Base-by-base conservation (phyloP, 1,284 basidiomycete genomes). In the Ceratorhiza oryzae-sativae region DNA sequence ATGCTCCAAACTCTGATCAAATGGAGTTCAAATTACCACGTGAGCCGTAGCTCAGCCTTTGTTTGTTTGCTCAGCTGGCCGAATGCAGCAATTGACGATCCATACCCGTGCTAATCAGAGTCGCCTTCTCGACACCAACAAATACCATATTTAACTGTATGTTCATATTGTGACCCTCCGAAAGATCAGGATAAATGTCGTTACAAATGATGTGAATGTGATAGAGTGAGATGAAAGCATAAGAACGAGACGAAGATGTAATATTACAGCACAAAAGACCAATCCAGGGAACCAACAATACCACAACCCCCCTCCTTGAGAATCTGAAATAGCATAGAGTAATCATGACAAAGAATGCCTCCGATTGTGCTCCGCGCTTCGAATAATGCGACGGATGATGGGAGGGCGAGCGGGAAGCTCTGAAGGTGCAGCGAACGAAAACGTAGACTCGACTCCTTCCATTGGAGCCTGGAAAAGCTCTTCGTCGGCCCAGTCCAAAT, bases 271-370 rank as follows among this genome's bases (percentile, higher is more conserved):
- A 58, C 55, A 58, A 41, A 39, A 62, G 23, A 48, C 12, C n/a
- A 48, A 23, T 15, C 45, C 42, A 41, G 27, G 3, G n/a, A 58
- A 46, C n/a, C 45, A 61, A 30, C 23, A n/a, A 61, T 18, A 25
- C 59, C 59, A 4, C 41, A 9, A n/a, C n/a, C n/a, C n/a, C n/a
- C n/a, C n/a, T n/a, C n/a, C n/a, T n/a, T 15, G 27, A 20, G 27
- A 32, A 62, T n/a, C 42, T 32, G 20, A 39, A 34, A 15, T 18
- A 23, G 30, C 27, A 36, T 42, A 30, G 42, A 46, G 42, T 15
- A n/a, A 59, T 59, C 34, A 71, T 58, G 67, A 59, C 23, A 71
- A 45, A 32, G 67, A 71, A 46, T 71, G 67, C 67, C 67, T 71
- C 55, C 67, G 48, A 51, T 71, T 58, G 46, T 71, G 67, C n/a